phyloP scores from a whole-genome alignment of 2,329 filamentous ascomycete species.

The Exophiala dermatitidis region DNA sequence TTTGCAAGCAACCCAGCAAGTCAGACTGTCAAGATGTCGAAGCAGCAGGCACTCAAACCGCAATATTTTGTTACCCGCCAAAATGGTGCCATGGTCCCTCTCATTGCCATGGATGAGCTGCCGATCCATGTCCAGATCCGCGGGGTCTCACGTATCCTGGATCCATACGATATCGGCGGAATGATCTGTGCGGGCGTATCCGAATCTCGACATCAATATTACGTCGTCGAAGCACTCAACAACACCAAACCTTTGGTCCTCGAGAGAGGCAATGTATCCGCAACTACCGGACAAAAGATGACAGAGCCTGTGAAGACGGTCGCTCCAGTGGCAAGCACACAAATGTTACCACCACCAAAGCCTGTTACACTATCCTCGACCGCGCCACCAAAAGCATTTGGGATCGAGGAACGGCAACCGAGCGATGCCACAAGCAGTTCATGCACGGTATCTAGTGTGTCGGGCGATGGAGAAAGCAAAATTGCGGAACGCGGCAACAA shows the following conservation, averaged over 20 bases:
- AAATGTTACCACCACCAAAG: background rate
- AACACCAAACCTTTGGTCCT: slow-evolving; percentile 31
- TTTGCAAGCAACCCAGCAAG: background rate
- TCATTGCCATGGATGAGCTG: slow-evolving; percentile 43
- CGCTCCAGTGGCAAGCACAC: background rate
- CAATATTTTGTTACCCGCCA: slow-evolving; percentile 39
- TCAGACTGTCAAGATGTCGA: background rate
- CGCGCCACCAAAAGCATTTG: background rate
- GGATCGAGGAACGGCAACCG: background rate
- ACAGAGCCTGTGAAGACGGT: background rate
- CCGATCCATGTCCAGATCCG: slow-evolving; percentile 34
- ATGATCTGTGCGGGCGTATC: slow-evolving; percentile 39
- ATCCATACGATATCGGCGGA: slow-evolving; percentile 34
- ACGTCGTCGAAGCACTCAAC: slow-evolving; percentile 31
- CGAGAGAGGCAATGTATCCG: background rate
- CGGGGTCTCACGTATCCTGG: slow-evolving; percentile 34
- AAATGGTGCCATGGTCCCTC: slow-evolving; percentile 36
- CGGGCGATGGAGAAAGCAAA: slow-evolving; percentile 1
- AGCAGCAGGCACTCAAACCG: slow-evolving; percentile 30
- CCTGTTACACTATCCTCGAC: background rate
- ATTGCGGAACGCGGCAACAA: background rate
- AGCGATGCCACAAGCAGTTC: background rate
- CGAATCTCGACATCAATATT: slow-evolving; percentile 30
- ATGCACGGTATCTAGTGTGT: background rate
- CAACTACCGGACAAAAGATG: background rate